Percentiles rank a stretch among this genome's conserved stretches.
Conservation (phyloP, 139 green algal species). For the Asterochloris erici region DNA sequence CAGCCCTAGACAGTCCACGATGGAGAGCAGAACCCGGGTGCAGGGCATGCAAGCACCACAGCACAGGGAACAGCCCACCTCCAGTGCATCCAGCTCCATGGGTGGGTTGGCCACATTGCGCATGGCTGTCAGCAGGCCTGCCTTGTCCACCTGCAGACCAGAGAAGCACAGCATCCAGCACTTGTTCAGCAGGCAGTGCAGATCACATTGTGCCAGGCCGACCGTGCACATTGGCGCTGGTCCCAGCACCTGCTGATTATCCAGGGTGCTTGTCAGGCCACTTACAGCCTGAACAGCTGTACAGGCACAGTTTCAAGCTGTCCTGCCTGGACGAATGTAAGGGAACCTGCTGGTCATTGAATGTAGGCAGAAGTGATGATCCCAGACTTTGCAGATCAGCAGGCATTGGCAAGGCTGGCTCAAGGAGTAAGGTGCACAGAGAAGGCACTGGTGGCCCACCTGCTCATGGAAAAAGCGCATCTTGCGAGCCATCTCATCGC, state of each 20-base stretch:
- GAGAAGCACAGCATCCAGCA: too few relatives aligned
- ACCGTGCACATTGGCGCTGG: too few relatives aligned
- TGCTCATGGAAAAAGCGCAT: conserved; percentile 93
- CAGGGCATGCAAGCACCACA: not conserved
- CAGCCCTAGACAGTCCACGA: not conserved
- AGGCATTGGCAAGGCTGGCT: not conserved
- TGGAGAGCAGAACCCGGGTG: not conserved
- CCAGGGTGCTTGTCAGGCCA: too few relatives aligned
- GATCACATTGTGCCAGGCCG: too few relatives aligned
- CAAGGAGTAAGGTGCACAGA: not conserved
- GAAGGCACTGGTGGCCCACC: conserved; percentile 29
- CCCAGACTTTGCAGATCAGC: too few relatives aligned
- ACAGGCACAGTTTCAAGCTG: too few relatives aligned
- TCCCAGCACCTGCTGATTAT: too few relatives aligned
- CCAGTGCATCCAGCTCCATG: conserved; percentile 77
- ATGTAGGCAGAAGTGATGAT: too few relatives aligned
- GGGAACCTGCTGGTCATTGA: too few relatives aligned
- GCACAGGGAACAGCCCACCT: conserved; percentile 39
- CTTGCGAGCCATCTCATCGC: conserved; percentile 95
- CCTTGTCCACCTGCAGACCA: conserved; percentile 62
- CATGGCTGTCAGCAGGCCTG: conserved; percentile 14
- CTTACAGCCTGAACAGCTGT: too few relatives aligned
- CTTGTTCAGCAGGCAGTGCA: too few relatives aligned
- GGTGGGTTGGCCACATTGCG: not conserved
- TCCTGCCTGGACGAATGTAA: too few relatives aligned